Base-by-base conservation (phyloP, 2,329 filamentous ascomycete genomes). In the Diaporthe sp. region DNA sequence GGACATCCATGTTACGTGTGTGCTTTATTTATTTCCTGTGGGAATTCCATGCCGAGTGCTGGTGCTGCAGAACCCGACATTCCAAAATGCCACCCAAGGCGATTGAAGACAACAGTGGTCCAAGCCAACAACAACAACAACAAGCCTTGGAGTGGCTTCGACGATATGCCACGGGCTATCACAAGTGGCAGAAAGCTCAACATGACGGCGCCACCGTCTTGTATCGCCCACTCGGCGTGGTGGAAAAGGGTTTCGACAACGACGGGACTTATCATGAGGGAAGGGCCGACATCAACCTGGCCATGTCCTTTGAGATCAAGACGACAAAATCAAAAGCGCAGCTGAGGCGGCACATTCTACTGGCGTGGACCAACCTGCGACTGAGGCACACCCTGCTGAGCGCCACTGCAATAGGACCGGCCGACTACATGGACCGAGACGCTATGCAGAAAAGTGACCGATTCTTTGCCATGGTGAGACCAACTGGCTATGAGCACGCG, bases 231-330 rank as follows among this genome's bases (percentile, higher is more conserved):
- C 73, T 75, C 5, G 73, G 73, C 25, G 61, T 79, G 2, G 73
- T 78, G 22, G 78, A 79, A 59, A 69, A 74, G n/a, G 70, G 71
- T n/a, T 79, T 79, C 73, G 77, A 79, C 72, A 42, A 75, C 4
- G 78, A 79, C 59, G 78, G 78, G 17, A 74, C 73, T 25, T 77
- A 79, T 56, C 75, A 77, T 37, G 77, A 75, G 22, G 78, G 78
- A 22, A 74, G 78, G 47, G 78, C 78, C 19, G 78, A 79, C 53
- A 71, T 79, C 30, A 79, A 75, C 37, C 39, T 75, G 19, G 69
- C 77, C 51, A 68, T 79, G 22, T 73, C 51, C 3, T 50, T 75
- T n/a, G 69, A 72, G 27, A 44, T 77, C 37, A 73, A 73, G 22
- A 78, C 78, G 13, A 58, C 72, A 17, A 65, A 78, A 9, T 74